phyloP scores from a whole-genome alignment of 2,329 filamentous ascomycete genomes.

The Pseudocercospora macadamiae region DNA sequence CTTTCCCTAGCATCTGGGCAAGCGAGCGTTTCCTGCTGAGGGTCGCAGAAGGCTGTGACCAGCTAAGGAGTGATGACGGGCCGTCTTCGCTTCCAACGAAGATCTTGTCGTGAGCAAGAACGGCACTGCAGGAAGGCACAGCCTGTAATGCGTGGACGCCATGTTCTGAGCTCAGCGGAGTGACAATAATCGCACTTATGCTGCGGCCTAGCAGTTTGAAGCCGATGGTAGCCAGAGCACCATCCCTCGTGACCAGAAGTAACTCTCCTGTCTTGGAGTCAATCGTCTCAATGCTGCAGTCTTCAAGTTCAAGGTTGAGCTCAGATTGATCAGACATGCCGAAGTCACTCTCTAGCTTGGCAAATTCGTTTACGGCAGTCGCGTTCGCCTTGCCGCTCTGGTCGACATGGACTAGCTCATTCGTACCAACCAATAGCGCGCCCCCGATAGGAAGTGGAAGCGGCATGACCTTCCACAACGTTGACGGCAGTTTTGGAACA shows the following conservation, averaged over 20 bases:
- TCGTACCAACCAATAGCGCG: slow-evolving; percentile 80
- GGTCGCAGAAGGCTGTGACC: slow-evolving; percentile 68
- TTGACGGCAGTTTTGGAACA: slow-evolving; percentile 81
- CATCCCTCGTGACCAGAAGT: slow-evolving; percentile 77
- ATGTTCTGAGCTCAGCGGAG: slow-evolving; percentile 62
- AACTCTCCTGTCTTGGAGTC: slow-evolving; percentile 79
- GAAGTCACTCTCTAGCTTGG: slow-evolving; percentile 80
- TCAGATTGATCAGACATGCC: slow-evolving; percentile 84
- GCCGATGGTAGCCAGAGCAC: slow-evolving; percentile 72
- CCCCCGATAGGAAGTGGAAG: slow-evolving; percentile 86
- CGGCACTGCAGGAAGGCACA: slow-evolving; percentile 69
- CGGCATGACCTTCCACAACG: slow-evolving; percentile 80
- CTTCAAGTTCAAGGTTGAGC: slow-evolving; percentile 77
- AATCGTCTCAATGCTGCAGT: slow-evolving; percentile 75
- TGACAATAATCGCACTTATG: slow-evolving; percentile 82
- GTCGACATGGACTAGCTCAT: slow-evolving; percentile 93
- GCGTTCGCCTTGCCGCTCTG: slow-evolving; percentile 93
- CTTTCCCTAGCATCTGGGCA: slow-evolving; percentile 59
- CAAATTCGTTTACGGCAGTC: slow-evolving; percentile 89
- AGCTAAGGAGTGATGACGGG: slow-evolving; percentile 80
- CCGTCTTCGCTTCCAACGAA: slow-evolving; percentile 86
- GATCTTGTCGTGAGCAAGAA: slow-evolving; percentile 67
- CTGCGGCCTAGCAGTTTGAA: slow-evolving; percentile 90
- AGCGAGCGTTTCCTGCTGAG: slow-evolving; percentile 66
- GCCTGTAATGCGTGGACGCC: slow-evolving; percentile 66